phyloP scores from a whole-genome alignment of 2,329 filamentous ascomycete genomes.

The Aureobasidium leucospermi region DNA sequence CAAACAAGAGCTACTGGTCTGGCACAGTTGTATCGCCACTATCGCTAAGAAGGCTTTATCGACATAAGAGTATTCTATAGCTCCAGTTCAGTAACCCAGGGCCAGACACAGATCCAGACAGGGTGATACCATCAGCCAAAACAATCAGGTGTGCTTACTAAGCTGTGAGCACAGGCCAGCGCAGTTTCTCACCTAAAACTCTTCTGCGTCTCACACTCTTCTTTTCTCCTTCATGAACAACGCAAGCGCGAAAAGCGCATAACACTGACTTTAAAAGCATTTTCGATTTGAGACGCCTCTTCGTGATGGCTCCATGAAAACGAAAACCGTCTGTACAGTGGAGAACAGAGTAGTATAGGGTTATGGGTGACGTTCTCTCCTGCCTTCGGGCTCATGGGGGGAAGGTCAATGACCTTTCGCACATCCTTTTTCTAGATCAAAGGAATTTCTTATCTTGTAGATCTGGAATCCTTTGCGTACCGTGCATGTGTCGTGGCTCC shows the following conservation, averaged over 20 bases:
- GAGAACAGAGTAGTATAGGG: constrained; percentile 29
- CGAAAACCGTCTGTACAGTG: constrained; percentile 34
- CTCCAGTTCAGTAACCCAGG: too few species aligned
- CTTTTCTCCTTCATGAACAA: constrained; percentile 27
- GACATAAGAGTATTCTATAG: too few species aligned
- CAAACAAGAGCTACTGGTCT: too few species aligned
- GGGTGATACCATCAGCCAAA: background rate
- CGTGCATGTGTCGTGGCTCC: background rate
- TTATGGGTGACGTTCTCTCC: constrained; percentile 32
- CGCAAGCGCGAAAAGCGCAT: constrained; percentile 23
- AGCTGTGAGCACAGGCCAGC: background rate
- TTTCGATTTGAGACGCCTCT: constrained; percentile 32
- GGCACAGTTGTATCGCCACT: too few species aligned
- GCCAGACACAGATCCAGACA: background rate
- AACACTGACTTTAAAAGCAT: constrained; percentile 34
- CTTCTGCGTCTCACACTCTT: constrained; percentile 13
- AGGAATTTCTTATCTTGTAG: background rate
- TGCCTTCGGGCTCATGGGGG: constrained; percentile 23
- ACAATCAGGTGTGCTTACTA: background rate
- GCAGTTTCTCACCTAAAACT: background rate
- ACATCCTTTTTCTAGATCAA: constrained; percentile 19
- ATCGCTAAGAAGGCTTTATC: too few species aligned
- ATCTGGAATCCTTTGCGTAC: too few species aligned
- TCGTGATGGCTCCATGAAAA: constrained; percentile 33
- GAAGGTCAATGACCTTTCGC: constrained; percentile 33